Base-by-base conservation (phyloP, 495 filamentous ascomycete genomes). In the Diplogelasinospora grovesii region DNA sequence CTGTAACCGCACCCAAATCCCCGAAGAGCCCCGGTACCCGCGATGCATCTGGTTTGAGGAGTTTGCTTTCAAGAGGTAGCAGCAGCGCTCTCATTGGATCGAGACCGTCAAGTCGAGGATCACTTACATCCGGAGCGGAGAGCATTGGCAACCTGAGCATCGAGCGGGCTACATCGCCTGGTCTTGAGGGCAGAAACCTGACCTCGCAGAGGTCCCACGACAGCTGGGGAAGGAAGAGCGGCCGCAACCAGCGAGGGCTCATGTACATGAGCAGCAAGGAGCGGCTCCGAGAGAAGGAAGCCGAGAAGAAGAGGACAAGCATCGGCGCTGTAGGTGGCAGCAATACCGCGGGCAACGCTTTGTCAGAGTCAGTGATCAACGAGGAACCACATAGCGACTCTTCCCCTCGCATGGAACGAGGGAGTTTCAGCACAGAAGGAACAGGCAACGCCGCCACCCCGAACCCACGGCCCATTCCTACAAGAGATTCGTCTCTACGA, bases 401-500 rank as follows among this genome's bases (percentile, higher is more conserved):
- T 5, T 61, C 61, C 16, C 52, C 50, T 24, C 46, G 16, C 8
- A 24, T 39, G 15, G 49, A 34, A 38, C 47, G 37, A 20, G 24
- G 21, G 28, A 50, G 34, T 31, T 39, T 49, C 21, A 40, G 23
- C 19, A n/a, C 28, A 5, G 47, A 48, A 4, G n/a, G 23, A 18
- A 21, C 35, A 15, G 24, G 28, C 26, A 43, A 22, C 31, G 33
- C 23, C 11, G 22, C 49, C 2, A n/a, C n/a, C n/a, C 43, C 52
- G 5, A 50, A 45, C 34, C 52, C 62, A 34, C 72, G 57, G 46
- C 59, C 72, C 8, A 83, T 87, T 33, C 83, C 83, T 4, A 66
- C 73, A 3, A 68, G 82, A 39, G 81, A 85, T 34, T 86, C 82
- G 1, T 85, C 81, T 5, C 53, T 86, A 26, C 67, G 81, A 27